Percentiles rank a stretch among this genome's conserved stretches.
phyloP scores from a whole-genome alignment of 2,329 filamentous ascomycete species.

The Penicillium janthinellum region DNA sequence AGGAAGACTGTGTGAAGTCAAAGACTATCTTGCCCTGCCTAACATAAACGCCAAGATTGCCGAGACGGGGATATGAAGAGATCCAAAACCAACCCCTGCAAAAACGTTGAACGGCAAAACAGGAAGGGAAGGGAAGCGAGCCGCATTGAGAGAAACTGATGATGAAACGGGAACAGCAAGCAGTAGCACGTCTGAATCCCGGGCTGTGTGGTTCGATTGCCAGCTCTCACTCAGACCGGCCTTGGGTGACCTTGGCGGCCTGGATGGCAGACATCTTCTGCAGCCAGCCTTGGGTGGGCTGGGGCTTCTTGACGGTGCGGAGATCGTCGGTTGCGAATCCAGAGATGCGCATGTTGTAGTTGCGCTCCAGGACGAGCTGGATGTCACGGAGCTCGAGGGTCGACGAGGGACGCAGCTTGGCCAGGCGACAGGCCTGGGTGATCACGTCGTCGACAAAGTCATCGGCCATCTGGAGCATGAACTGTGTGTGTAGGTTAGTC shows the following conservation, averaged over 20 bases:
- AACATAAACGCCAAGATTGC: background rate
- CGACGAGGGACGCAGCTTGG: constrained; percentile 88
- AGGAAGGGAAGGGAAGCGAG: background rate
- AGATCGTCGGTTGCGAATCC: constrained; percentile 94
- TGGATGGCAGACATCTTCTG: constrained; percentile 97
- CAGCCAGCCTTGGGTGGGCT: constrained; percentile 86
- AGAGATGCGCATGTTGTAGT: constrained; percentile 88
- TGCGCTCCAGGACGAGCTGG: constrained; percentile 78
- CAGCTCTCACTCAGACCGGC: constrained; percentile 39
- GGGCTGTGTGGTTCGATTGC: background rate
- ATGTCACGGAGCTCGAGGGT: constrained; percentile 87
- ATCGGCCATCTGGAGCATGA: constrained; percentile 84
- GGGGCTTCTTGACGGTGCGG: constrained; percentile 88
- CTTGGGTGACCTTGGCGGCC: constrained; percentile 73
- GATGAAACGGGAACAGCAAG: background rate
- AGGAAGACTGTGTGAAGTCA: background rate
- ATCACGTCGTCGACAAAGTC: constrained; percentile 94
- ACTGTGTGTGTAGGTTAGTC: constrained; percentile 53
- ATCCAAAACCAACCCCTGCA: background rate
- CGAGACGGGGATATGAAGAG: background rate
- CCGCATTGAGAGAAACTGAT: background rate
- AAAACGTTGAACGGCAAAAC: background rate
- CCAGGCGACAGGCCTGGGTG: constrained; percentile 81
- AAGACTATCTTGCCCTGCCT: background rate
- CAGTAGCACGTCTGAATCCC: background rate